These are phyloP conservation scores for Cutaneotrichosporon sp. DNA, from an alignment of 1,284 basidiomycete genomes.

Conservation along the genomic window DNA sequence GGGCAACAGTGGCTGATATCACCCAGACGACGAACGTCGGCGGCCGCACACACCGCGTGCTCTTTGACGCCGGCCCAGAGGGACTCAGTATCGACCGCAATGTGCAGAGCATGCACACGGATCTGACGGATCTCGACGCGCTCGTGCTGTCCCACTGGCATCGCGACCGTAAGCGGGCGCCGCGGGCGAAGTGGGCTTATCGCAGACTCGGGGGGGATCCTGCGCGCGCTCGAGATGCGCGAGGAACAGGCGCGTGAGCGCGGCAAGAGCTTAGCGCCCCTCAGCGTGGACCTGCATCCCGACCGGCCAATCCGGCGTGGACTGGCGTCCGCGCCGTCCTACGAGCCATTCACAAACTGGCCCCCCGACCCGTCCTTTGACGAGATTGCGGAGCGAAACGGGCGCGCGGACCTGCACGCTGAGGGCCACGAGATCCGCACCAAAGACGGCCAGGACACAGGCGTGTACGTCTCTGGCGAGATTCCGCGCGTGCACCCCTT, in stretches of 20 bases:
- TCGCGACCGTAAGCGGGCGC: conserved; percentile 54
- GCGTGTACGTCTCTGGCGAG: conserved; percentile 69
- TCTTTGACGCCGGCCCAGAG: conserved; percentile 79
- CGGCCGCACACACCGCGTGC: conserved; percentile 53
- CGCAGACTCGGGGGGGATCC: conserved; percentile 55
- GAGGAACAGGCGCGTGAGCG: conserved; percentile 4
- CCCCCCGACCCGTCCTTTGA: conserved; percentile 66
- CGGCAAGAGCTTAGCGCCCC: conserved; percentile 31
- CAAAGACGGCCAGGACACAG: conserved; percentile 57
- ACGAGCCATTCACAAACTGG: conserved; percentile 58
- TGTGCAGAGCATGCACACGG: conserved; percentile 57
- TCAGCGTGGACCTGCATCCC: conserved; percentile 67
- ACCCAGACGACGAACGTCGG: conserved; percentile 44
- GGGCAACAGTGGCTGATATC: not conserved
- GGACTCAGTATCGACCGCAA: conserved; percentile 65
- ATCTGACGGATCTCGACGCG: conserved; percentile 56
- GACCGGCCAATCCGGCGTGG: conserved; percentile 66
- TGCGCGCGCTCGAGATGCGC: conserved; percentile 57
- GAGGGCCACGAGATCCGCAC: conserved; percentile 61
- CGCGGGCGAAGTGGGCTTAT: conserved; percentile 2
- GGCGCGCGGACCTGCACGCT: conserved; percentile 57
- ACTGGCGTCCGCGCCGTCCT: conserved; percentile 58
- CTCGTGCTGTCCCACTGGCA: conserved; percentile 78
- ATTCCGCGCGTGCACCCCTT: conserved; percentile 64
- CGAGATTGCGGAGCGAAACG: conserved; percentile 57